Conservation (phyloP, 1,139 yeast species). For the Saccharomycopsis crataegensis region DNA sequence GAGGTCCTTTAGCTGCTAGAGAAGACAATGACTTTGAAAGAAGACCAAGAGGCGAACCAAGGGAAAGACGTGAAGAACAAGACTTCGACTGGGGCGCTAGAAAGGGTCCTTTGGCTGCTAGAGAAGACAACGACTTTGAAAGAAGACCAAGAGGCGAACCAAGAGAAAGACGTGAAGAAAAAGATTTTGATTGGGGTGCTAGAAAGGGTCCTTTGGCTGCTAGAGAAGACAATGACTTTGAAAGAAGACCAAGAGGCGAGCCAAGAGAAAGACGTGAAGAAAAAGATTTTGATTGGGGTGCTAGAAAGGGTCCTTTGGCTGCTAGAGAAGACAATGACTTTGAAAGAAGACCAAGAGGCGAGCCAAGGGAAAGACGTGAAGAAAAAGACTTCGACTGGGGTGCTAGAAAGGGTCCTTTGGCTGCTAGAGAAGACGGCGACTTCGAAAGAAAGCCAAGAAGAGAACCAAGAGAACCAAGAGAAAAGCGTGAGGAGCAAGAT, state of each 20-base stretch:
- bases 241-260: conserved; percentile 22
- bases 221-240: conserved; percentile 19
- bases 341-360: conserved; percentile 23
- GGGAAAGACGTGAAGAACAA: conserved; percentile 40
- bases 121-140: conserved; percentile 3
- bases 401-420: conserved; percentile 6
- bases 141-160: conserved; percentile 24
- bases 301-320: conserved; percentile 30
- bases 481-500: conserved; percentile 37
- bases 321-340: conserved; percentile 28
- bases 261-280: conserved; percentile 34
- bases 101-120: conserved; percentile 18
- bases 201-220: conserved; percentile 29
- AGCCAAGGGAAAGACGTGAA: conserved; percentile 31
- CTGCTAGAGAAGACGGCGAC: conserved; percentile 23
- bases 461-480: conserved; percentile 31
- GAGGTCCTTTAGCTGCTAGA: conserved; percentile 28
- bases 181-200: conserved; percentile 36
- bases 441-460: conserved; percentile 21
- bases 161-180: conserved; percentile 34
- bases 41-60: conserved; percentile 21
- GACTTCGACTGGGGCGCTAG: conserved; percentile 40
- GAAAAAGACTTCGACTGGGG: conserved; percentile 40
- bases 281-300: conserved; percentile 53
- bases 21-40: conserved; percentile 2